A percentile compares a stretch with the other conserved stretches of the same genome.
Evolutionary conservation across 345 rosid species (phyloP).

Genomic region (Dipteronia dyeriana): DNA sequence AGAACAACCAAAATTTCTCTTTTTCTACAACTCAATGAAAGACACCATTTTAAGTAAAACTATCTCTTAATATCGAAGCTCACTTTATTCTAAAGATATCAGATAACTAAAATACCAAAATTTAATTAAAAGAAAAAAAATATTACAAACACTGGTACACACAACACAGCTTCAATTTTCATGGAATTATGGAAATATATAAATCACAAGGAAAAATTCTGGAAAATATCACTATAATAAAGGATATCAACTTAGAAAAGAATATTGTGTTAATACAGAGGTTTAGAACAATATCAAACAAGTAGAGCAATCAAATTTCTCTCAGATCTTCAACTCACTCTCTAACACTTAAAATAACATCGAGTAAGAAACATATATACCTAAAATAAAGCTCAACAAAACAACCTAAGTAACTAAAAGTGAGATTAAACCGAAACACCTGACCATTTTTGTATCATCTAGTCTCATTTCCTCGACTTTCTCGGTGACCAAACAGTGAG

Average conservation of each 20-base stretch:
- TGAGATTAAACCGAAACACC: not conserved
- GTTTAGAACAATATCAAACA: not conserved
- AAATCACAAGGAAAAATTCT: not conserved
- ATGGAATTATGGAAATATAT: too few relatives aligned
- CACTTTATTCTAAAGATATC: too few relatives aligned
- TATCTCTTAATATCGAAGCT: too few relatives aligned
- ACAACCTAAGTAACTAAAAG: not conserved
- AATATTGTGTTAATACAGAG: too few relatives aligned
- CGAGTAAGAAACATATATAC: not conserved
- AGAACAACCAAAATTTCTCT: too few relatives aligned
- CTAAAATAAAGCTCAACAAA: not conserved
- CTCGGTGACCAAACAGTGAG: conserved; percentile 4
- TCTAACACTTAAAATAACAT: not conserved
- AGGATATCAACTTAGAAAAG: not conserved
- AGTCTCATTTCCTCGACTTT: not conserved
- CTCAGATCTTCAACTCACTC: not conserved
- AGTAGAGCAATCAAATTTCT: not conserved
- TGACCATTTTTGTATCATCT: not conserved
- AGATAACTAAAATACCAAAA: too few relatives aligned
- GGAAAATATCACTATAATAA: not conserved
- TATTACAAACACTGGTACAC: too few relatives aligned
- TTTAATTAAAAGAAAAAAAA: too few relatives aligned
- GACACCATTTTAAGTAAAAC: too few relatives aligned
- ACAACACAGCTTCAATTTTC: too few relatives aligned
- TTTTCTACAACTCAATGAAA: too few relatives aligned